These are phyloP conservation scores for Phellopilus nigrolimitatus DNA, from an alignment of 1,284 basidiomycete genomes.

Conservation along the genomic window DNA sequence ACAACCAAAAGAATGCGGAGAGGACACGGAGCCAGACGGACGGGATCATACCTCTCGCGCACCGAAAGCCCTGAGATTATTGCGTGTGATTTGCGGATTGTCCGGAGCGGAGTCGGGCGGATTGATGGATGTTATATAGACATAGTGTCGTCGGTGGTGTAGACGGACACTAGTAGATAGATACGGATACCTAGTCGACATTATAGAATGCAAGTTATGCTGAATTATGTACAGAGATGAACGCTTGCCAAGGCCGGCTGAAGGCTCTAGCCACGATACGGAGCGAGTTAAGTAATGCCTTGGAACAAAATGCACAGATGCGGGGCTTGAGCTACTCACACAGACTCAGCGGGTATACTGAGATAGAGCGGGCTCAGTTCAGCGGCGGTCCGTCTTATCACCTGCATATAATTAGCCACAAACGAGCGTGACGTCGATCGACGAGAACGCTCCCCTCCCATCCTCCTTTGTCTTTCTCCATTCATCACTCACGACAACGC, in stretches of 20 bases:
- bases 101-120: too few species aligned
- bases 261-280: too few species aligned
- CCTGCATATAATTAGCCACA: slow-evolving; percentile 16
- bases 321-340: slow-evolving; percentile 1
- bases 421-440: slow-evolving; percentile 8
- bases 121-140: too few species aligned
- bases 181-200: too few species aligned
- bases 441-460: neutral
- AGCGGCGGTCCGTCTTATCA: slow-evolving; percentile 10
- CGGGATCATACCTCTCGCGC: slow-evolving; percentile 54
- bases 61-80: slow-evolving; percentile 37
- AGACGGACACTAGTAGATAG: too few species aligned
- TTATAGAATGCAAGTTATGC: too few species aligned
- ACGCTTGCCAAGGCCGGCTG: too few species aligned
- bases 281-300: too few species aligned
- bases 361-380: slow-evolving; percentile 15
- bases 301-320: neutral
- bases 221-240: too few species aligned
- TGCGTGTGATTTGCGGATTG: too few species aligned
- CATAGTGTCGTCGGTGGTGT: too few species aligned
- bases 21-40: slow-evolving; percentile 39
- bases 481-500: neutral
- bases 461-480: neutral
- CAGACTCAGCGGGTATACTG: neutral
- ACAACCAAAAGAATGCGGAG: slow-evolving; percentile 75